Evolutionary conservation across 139 green algal species (phyloP).

Genomic region (Volvox africanus): DNA sequence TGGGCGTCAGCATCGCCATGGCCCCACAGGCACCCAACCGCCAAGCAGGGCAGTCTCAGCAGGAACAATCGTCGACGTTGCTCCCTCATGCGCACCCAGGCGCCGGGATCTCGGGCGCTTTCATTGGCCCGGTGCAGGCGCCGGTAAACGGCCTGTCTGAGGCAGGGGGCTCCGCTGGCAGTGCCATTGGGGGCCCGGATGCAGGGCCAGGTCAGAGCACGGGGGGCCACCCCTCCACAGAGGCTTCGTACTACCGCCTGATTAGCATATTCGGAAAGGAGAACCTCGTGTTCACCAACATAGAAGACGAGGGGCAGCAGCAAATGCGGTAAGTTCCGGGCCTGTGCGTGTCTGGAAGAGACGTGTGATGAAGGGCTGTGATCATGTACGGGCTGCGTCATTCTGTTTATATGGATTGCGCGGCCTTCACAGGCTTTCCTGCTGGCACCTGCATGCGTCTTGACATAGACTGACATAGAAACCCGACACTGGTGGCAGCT

Average conservation of each 20-base stretch:
- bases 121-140: neutral
- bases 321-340: neutral
- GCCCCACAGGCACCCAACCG: neutral
- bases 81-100: neutral
- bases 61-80: neutral
- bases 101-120: neutral
- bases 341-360: too few relatives aligned
- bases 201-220: neutral
- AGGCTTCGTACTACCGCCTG: conserved; percentile 11
- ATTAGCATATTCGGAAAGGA: neutral
- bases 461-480: too few relatives aligned
- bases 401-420: too few relatives aligned
- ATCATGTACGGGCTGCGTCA: too few relatives aligned
- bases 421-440: too few relatives aligned
- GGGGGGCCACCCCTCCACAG: neutral
- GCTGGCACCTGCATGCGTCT: too few relatives aligned
- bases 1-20: neutral
- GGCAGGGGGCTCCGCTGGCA: neutral
- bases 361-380: too few relatives aligned
- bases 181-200: neutral
- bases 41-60: neutral
- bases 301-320: neutral
- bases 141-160: neutral
- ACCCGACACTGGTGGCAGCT: too few relatives aligned
- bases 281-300: neutral